Conservation (phyloP, 2,329 filamentous ascomycete genomes). For the Ceratocystis eucalypticola region DNA sequence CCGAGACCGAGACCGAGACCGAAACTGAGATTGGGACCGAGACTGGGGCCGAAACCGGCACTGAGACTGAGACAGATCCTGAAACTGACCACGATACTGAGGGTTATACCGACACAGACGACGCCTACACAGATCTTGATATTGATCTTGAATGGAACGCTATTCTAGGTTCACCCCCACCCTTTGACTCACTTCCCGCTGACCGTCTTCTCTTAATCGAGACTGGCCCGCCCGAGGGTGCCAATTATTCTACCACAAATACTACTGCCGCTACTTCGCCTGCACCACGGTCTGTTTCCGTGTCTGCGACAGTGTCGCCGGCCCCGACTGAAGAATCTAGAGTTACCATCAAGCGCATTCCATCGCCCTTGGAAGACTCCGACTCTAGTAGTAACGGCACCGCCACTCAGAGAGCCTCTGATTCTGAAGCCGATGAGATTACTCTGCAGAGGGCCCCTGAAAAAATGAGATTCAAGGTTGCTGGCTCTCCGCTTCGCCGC, state of each 20-base stretch:
- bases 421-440: neutral
- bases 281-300: neutral
- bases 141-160: conserved; percentile 14
- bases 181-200: neutral
- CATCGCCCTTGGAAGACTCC: conserved; percentile 11
- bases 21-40: neutral
- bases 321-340: conserved; percentile 13
- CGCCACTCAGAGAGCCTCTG: neutral
- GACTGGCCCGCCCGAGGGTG: neutral
- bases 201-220: neutral
- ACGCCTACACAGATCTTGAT: conserved; percentile 9
- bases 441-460: neutral
- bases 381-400: conserved; percentile 6
- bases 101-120: neutral
- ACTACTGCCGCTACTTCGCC: conserved; percentile 4
- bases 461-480: neutral
- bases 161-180: neutral
- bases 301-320: conserved; percentile 6
- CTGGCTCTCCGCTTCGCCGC: neutral
- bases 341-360: conserved; percentile 15
- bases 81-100: neutral
- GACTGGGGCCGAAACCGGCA: neutral
- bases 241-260: conserved; percentile 11
- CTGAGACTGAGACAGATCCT: neutral
- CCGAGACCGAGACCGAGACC: neutral